phyloP scores from a whole-genome alignment of 2,329 filamentous ascomycete genomes.

The Diaporthe humulicola region DNA sequence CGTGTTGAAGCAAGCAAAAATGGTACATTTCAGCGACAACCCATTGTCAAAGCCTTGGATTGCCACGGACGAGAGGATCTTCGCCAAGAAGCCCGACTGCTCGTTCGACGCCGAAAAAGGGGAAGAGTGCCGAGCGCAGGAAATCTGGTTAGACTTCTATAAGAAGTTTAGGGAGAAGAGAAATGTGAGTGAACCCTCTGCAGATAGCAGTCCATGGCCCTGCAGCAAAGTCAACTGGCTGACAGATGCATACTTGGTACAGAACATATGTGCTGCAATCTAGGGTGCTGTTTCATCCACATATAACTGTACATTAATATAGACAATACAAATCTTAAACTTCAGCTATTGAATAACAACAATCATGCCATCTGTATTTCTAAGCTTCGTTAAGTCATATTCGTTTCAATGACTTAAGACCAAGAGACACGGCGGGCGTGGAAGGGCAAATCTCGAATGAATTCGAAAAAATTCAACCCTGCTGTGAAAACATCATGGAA shows the following conservation, averaged over 20 bases:
- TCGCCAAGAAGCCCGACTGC: conserved; percentile 50
- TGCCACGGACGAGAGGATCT: conserved; percentile 43
- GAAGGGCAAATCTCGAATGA: not conserved
- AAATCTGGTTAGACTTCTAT: conserved; percentile 27
- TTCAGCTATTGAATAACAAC: not conserved
- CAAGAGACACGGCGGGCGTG: not conserved
- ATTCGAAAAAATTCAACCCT: not conserved
- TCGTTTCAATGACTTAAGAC: too few species aligned
- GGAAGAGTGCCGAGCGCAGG: conserved; percentile 13
- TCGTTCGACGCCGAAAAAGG: not conserved
- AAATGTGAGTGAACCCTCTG: not conserved
- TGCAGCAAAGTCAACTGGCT: not conserved
- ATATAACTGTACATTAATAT: not conserved
- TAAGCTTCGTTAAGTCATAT: too few species aligned
- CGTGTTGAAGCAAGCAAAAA: conserved; percentile 71
- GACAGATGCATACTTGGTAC: not conserved
- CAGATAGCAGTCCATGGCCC: not conserved
- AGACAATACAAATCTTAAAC: not conserved
- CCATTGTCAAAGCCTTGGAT: conserved; percentile 74
- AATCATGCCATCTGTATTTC: not conserved
- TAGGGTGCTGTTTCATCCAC: not conserved
- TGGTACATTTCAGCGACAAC: conserved; percentile 80
- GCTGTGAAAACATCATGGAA: not conserved
- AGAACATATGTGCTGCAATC: conserved; percentile 1
- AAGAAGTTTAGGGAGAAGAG: conserved; percentile 12